Percentiles rank a stretch among this genome's conserved stretches.
Conservation (phyloP, 305 asterid species). For the Fraxinus albicans region DNA sequence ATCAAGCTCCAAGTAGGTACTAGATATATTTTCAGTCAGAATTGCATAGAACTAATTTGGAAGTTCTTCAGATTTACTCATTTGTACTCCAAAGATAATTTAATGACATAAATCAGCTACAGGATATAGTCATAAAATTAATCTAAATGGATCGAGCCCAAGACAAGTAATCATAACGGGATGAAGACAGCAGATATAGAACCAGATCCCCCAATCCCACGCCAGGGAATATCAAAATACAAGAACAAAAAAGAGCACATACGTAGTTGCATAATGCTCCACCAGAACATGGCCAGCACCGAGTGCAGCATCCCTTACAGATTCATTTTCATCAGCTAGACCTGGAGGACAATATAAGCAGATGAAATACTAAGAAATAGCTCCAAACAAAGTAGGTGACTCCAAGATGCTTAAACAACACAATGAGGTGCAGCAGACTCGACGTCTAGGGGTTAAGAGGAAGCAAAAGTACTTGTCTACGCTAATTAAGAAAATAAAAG, state of each 20-base stretch:
- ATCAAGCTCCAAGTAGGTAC: not conserved
- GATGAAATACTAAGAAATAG: slow-evolving; percentile 14
- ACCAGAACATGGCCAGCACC: slow-evolving; percentile 99
- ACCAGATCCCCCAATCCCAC: not conserved
- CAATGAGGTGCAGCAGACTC: not conserved
- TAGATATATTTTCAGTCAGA: not conserved
- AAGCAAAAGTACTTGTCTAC: not conserved
- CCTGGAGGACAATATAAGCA: slow-evolving; percentile 49
- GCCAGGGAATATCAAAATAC: not conserved
- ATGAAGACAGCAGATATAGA: not conserved
- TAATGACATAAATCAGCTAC: not conserved
- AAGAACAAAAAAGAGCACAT: slow-evolving; percentile 35
- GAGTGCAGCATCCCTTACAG: slow-evolving; percentile 99
- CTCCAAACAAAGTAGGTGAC: slow-evolving; percentile 16
- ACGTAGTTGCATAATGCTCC: slow-evolving; percentile 98
- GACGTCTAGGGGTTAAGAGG: not conserved
- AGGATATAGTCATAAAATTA: not conserved
- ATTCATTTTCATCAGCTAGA: slow-evolving; percentile 99
- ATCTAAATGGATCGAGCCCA: not conserved
- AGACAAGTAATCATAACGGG: not conserved
- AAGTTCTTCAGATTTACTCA: not conserved
- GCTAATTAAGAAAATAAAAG: not conserved
- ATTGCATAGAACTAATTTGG: not conserved
- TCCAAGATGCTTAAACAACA: slow-evolving; percentile 21
- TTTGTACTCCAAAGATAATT: not conserved